Evolutionary conservation across 169 alveolate genomes (phyloP), one percentile per base, ranked within the genome.

Genomic region (Condylostoma magnum): DNA sequence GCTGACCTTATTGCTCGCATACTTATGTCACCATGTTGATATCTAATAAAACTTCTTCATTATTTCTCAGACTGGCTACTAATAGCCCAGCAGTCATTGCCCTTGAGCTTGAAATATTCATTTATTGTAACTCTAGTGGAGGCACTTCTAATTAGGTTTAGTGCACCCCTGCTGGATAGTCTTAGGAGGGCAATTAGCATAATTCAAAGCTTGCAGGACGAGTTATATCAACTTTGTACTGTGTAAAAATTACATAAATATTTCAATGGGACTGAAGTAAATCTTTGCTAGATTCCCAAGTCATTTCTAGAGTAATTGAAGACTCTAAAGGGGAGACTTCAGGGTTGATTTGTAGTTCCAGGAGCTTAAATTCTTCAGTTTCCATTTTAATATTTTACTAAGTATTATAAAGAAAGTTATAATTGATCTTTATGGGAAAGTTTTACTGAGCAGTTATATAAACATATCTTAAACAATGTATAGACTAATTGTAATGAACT

Each of bases 61-160:
- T 25, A 20, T 51, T 18, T n/a, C 31, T n/a, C 44, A 51, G 31
- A 20, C n/a, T 33, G 25, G 25, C n/a, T 33, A 51, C 60, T 2
- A 51, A 33, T 15, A 51, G 25, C 60, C 60, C 60, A 20, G 60
- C 25, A 18, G 22, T 51, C 60, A 51, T 51, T 51, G 25, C 60
- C 31, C 25, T 25, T 12, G 60, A 51, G 15, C 25, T 51, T 18
- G 36, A 18, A 25, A 51, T 12, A 25, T 51, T 51, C 41, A 51
- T 25, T 0, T 18, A 15, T 51, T 51, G 37, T 51, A 25, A 18
- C 15, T 51, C 25, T n/a, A 51, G n/a, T n/a, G 37, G 18, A 10
- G 60, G 60, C 1, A 51, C 33, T n/a, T 25, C 25, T 25, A 51
- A 25, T n/a, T 25, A 20, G 10, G 25, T 2, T 22, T 25, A n/a